A percentile compares a stretch with the other conserved stretches of the same genome.
Evolutionary conservation across 2,329 filamentous ascomycete genomes (phyloP).

Genomic region (Ceratocystis cubensis): DNA sequence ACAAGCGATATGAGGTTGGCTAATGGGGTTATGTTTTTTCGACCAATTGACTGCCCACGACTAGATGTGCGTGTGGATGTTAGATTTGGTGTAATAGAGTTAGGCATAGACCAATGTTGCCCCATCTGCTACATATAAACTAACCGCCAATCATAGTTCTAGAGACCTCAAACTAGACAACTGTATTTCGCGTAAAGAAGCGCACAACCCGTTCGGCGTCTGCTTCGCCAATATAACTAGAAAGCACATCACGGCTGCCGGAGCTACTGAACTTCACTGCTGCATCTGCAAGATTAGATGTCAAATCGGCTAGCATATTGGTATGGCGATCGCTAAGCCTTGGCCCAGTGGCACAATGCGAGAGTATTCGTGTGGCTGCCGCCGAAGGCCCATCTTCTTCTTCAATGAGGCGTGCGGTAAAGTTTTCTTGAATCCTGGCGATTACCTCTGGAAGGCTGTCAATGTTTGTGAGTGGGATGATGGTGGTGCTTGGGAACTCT

Average conservation of each 20-base stretch:
- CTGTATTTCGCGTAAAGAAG: constrained; percentile 25
- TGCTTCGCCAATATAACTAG: constrained; percentile 26
- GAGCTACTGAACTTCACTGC: constrained; percentile 23
- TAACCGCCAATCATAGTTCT: background rate
- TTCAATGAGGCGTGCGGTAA: constrained; percentile 4
- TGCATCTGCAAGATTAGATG: constrained; percentile 25
- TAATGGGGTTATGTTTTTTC: background rate
- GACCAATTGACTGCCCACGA: no score
- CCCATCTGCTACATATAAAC: background rate
- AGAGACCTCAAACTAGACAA: background rate
- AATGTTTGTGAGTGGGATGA: constrained; percentile 33
- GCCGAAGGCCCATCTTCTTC: background rate
- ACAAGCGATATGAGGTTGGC: background rate
- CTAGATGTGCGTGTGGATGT: no score
- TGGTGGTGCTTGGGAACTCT: constrained; percentile 31
- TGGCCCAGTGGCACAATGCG: constrained; percentile 26
- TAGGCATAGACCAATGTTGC: background rate
- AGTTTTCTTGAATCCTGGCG: constrained; percentile 29
- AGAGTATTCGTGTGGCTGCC: constrained; percentile 21
- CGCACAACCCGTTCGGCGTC: constrained; percentile 27
- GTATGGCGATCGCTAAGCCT: constrained; percentile 25
- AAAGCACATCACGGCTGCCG: constrained; percentile 23
- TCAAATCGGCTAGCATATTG: constrained; percentile 27
- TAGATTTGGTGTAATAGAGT: no score
- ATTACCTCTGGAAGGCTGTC: constrained; percentile 31